Evolutionary conservation across 2,329 filamentous ascomycete species (phyloP).

Genomic region (Lecanicillium sp.): DNA sequence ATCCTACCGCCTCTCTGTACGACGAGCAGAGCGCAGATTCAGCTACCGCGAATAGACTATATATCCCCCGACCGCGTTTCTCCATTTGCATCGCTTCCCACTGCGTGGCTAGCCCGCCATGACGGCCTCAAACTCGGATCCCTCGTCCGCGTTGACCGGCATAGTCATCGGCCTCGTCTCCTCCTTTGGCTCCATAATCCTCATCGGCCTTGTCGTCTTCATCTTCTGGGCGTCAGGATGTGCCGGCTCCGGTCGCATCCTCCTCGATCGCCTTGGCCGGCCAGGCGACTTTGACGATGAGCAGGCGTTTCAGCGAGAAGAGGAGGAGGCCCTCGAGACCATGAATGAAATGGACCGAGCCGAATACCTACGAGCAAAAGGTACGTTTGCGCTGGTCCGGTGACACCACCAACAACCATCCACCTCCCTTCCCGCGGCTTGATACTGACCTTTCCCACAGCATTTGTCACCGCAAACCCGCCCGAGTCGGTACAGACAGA

Average conservation of each 20-base stretch:
- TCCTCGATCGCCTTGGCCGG: constrained; percentile 85
- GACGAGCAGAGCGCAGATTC: too few species aligned
- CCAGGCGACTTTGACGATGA: constrained; percentile 98
- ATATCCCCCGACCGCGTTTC: too few species aligned
- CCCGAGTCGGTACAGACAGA: constrained; percentile 94
- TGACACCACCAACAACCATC: background rate
- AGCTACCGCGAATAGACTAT: too few species aligned
- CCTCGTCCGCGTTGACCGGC: constrained; percentile 53
- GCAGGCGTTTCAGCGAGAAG: constrained; percentile 86
- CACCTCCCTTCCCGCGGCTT: background rate
- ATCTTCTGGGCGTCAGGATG: constrained; percentile 71
- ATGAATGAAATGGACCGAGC: constrained; percentile 91
- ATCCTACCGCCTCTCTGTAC: too few species aligned
- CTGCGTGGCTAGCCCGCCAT: constrained; percentile 15
- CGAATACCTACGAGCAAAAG: constrained; percentile 92
- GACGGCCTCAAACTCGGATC: constrained; percentile 19
- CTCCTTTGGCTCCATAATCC: constrained; percentile 82
- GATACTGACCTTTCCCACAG: constrained; percentile 35
- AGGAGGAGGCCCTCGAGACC: constrained; percentile 85
- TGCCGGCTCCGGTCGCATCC: constrained; percentile 77
- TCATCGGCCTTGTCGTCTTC: constrained; percentile 81
- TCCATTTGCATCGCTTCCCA: too few species aligned
- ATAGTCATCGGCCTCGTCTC: constrained; percentile 93
- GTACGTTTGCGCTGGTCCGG: constrained; percentile 41
- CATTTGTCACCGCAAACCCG: constrained; percentile 88